These are phyloP conservation scores for Macadamia integrifolia DNA, from an alignment of 164 flowering plant genomes.

Conservation along the genomic window DNA sequence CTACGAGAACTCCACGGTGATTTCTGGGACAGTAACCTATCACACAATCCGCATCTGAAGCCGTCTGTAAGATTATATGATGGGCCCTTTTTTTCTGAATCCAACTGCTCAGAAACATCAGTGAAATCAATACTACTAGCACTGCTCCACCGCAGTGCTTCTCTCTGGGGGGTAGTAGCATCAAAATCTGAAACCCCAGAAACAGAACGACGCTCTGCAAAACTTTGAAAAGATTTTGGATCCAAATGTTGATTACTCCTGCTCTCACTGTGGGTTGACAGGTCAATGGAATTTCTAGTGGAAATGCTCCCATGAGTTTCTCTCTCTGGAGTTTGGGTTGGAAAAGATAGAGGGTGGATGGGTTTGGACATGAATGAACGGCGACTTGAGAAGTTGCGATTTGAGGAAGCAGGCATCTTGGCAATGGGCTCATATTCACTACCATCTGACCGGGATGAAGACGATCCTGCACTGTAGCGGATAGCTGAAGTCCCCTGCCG, in stretches of 20 bases:
- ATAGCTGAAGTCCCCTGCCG: conserved; percentile 61
- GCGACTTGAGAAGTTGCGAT: conserved; percentile 50
- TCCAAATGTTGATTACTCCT: conserved; percentile 2
- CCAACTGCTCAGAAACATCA: conserved; percentile 59
- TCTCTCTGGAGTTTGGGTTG: conserved; percentile 24
- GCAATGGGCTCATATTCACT: conserved; percentile 58
- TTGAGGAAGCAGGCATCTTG: conserved; percentile 37
- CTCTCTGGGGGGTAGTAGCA: conserved; percentile 37
- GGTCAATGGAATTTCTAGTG: conserved; percentile 7
- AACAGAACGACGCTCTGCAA: conserved; percentile 2
- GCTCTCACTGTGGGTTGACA: conserved; percentile 7
- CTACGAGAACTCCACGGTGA: conserved; percentile 88
- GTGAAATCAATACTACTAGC: conserved; percentile 58
- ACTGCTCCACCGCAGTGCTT: conserved; percentile 46
- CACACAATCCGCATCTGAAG: conserved; percentile 68
- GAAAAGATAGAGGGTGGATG: conserved; percentile 63
- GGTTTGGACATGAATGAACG: conserved; percentile 80
- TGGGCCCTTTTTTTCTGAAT: conserved; percentile 27
- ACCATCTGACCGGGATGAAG: conserved; percentile 71
- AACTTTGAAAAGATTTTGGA: conserved; percentile 10
- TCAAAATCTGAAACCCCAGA: conserved; percentile 33
- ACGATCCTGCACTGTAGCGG: conserved; percentile 47
- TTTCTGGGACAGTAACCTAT: conserved; percentile 66
- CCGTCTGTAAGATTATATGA: conserved; percentile 30
- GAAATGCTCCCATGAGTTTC: conserved; percentile 27